Evolutionary conservation across 306 rosid species (phyloP).

Genomic region (Ormosia semicastrata): DNA sequence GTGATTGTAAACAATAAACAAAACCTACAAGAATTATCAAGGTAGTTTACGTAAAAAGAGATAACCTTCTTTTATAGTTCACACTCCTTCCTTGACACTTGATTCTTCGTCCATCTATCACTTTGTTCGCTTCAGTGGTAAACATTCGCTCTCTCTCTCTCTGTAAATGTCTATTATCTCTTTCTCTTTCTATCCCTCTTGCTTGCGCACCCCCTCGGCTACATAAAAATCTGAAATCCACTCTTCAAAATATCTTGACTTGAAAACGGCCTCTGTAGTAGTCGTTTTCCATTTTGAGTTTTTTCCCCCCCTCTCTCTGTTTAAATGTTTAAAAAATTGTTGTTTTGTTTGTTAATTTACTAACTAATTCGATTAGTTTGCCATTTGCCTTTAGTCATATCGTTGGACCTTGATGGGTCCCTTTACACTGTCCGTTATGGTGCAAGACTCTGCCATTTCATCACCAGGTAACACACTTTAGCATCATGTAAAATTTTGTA

Average conservation of each 20-base stretch:
- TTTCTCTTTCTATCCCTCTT: not conserved
- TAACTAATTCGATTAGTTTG: slow-evolving; percentile 21
- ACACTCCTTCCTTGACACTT: not conserved
- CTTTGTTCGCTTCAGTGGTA: slow-evolving; percentile 2
- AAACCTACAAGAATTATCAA: too few relatives aligned
- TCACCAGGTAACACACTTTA: slow-evolving; percentile 43
- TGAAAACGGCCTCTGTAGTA: too few relatives aligned
- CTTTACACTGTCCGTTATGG: slow-evolving; percentile 42
- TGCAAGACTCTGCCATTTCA: slow-evolving; percentile 40
- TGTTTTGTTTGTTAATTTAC: not conserved
- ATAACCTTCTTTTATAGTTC: not conserved
- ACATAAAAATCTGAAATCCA: too few relatives aligned
- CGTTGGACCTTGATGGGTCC: slow-evolving; percentile 53
- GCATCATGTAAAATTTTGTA: not conserved
- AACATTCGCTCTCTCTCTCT: not conserved
- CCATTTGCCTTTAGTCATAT: not conserved
- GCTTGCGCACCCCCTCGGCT: too few relatives aligned
- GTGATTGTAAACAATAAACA: too few relatives aligned
- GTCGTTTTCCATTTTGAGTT: not conserved
- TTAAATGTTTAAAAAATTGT: not conserved
- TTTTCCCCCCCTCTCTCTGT: not conserved
- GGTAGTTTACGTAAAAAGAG: not conserved
- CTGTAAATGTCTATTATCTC: not conserved
- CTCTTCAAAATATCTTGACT: too few relatives aligned
- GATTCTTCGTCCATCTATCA: not conserved